Evolutionary conservation across 768 basidiomycete genomes (phyloP).

Genomic region (Crassisporium funariophilum): DNA sequence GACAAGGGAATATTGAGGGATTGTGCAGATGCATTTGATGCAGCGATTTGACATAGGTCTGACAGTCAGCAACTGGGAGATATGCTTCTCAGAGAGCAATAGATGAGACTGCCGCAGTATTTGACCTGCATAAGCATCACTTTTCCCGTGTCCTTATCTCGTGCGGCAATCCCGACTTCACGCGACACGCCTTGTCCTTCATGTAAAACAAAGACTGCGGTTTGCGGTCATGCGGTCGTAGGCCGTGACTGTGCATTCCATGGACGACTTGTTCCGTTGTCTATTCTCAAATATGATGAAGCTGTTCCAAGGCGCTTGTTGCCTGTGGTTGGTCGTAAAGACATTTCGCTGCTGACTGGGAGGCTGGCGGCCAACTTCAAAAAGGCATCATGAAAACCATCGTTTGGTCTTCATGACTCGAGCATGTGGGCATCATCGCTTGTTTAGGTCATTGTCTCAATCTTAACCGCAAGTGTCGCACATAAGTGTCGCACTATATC

Average conservation of each 20-base stretch:
- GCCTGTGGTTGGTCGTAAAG: slow-evolving; percentile 23
- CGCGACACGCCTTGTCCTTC: slow-evolving; percentile 77
- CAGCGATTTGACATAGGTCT: slow-evolving; percentile 86
- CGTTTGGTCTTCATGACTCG: no score
- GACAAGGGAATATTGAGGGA: slow-evolving; percentile 67
- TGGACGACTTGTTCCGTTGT: slow-evolving; percentile 47
- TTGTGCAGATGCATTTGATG: slow-evolving; percentile 82
- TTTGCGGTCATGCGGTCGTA: slow-evolving; percentile 63
- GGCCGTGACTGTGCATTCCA: slow-evolving; percentile 63
- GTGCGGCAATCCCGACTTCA: slow-evolving; percentile 86
- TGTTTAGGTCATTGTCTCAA: no score
- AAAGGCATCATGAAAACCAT: no score
- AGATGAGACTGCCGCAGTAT: slow-evolving; percentile 7
- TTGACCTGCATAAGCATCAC: slow-evolving; percentile 80
- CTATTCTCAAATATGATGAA: slow-evolving; percentile 15
- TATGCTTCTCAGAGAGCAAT: no score
- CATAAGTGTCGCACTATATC: no score
- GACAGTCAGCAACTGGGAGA: slow-evolving; percentile 75
- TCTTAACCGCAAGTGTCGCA: no score
- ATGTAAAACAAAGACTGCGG: slow-evolving; percentile 56
- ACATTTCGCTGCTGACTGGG: no score
- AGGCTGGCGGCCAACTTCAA: no score
- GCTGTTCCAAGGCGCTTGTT: slow-evolving; percentile 17
- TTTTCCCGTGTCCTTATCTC: slow-evolving; percentile 78
- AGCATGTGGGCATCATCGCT: no score